Evolutionary conservation across 2,329 filamentous ascomycete genomes (phyloP).

Genomic region (Sclerotinia trifoliorum): DNA sequence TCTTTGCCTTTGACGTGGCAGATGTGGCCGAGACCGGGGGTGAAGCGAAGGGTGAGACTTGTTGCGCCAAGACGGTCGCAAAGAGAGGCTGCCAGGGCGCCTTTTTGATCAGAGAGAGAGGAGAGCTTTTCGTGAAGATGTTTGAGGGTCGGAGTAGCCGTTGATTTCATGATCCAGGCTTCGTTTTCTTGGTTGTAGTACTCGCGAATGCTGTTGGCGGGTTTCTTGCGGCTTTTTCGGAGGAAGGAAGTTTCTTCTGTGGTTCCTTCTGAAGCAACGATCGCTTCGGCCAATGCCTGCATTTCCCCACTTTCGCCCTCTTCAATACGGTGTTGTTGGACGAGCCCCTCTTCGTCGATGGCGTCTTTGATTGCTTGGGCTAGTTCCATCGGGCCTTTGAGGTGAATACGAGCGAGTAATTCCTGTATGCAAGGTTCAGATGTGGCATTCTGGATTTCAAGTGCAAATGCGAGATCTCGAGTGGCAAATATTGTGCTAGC

Average conservation of each 20-base stretch:
- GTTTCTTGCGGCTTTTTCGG: slow-evolving; percentile 44
- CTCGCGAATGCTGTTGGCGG: slow-evolving; percentile 51
- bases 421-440: slow-evolving; percentile 43
- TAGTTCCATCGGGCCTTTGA: slow-evolving; percentile 66
- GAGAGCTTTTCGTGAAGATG: slow-evolving; percentile 68
- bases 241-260: slow-evolving; percentile 54
- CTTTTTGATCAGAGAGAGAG: slow-evolving; percentile 59
- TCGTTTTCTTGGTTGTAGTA: slow-evolving; percentile 60
- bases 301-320: slow-evolving; percentile 70
- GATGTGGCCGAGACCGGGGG: slow-evolving; percentile 81
- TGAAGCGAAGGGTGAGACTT: slow-evolving; percentile 79
- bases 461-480: slow-evolving; percentile 58
- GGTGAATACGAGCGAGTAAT: slow-evolving; percentile 58
- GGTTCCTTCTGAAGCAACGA: slow-evolving; percentile 64
- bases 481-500: slow-evolving; percentile 78
- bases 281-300: slow-evolving; percentile 69
- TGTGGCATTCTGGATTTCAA: slow-evolving; percentile 37
- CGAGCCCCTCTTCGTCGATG: slow-evolving; percentile 91
- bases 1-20: slow-evolving; percentile 88
- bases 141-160: slow-evolving; percentile 64
- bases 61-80: slow-evolving; percentile 59
- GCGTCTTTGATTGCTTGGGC: slow-evolving; percentile 70
- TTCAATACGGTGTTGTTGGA: slow-evolving; percentile 73
- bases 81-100: slow-evolving; percentile 58
- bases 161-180: slow-evolving; percentile 64